Conservation (phyloP, 768 basidiomycete genomes). For the Termitomyces sp. region DNA sequence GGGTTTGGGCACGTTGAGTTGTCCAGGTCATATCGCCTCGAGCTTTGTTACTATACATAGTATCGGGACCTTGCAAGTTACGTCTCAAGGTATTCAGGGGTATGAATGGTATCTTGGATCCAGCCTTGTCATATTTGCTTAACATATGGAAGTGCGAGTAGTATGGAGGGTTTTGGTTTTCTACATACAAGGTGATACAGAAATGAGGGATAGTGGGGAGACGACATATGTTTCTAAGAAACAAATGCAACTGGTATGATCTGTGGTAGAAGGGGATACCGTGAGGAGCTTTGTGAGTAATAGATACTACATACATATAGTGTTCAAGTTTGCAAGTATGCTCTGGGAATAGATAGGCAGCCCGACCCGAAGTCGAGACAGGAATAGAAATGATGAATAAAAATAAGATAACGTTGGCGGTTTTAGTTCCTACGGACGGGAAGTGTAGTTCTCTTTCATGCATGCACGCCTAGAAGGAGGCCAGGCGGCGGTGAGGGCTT, state of each 20-base stretch:
- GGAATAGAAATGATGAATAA: not conserved
- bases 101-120: no score
- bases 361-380: not conserved
- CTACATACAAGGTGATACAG: not conserved
- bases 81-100: not conserved
- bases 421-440: not conserved
- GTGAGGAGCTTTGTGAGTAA: not conserved
- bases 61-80: not conserved
- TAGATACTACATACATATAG: not conserved
- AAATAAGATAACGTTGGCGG: not conserved
- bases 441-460: not conserved
- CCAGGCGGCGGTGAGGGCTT: constrained; percentile 5
- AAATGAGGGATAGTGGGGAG: no score
- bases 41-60: no score
- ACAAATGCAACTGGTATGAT: not conserved
- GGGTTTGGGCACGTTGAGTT: not conserved
- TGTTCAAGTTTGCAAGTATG: not conserved
- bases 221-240: not conserved
- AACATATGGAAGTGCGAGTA: not conserved
- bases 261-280: not conserved
- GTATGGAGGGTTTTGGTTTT: not conserved
- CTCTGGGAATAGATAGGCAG: not conserved
- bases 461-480: not conserved
- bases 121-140: not conserved
- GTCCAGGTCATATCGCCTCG: not conserved